Evolutionary conservation across 2,329 filamentous ascomycete species (phyloP).

Genomic region (Graphilbum fragrans): DNA sequence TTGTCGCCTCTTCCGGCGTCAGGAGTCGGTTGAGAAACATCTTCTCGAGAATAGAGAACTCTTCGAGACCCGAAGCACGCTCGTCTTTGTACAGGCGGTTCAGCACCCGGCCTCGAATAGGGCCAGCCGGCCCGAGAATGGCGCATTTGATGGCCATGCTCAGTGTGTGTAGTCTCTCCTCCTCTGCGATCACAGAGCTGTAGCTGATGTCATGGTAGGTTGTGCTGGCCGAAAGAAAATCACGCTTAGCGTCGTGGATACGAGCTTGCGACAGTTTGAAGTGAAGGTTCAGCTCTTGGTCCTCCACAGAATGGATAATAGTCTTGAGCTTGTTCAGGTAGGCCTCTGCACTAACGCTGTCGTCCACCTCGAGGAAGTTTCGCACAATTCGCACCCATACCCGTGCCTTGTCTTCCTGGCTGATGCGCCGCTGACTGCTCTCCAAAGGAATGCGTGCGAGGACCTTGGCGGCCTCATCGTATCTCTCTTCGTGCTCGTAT

Average conservation of each 20-base stretch:
- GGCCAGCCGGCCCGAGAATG: conserved; percentile 83
- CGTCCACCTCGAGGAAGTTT: conserved; percentile 88
- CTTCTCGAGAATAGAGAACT: conserved; percentile 88
- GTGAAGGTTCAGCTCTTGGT: conserved; percentile 65
- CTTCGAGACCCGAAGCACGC: conserved; percentile 58
- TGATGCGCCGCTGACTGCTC: conserved; percentile 72
- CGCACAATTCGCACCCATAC: conserved; percentile 92
- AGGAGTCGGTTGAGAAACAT: conserved; percentile 90
- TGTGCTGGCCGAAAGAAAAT: conserved; percentile 77
- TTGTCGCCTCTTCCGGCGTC: conserved; percentile 66
- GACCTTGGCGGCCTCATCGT: conserved; percentile 60
- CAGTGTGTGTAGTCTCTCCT: conserved; percentile 75
- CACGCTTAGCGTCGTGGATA: conserved; percentile 80
- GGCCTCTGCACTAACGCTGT: conserved; percentile 70
- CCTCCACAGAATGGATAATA: conserved; percentile 65
- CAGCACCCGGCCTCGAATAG: conserved; percentile 66
- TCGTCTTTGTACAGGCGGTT: conserved; percentile 91
- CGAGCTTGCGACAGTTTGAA: conserved; percentile 88
- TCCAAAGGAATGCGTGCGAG: conserved; percentile 82
- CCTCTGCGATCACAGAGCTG: conserved; percentile 65
- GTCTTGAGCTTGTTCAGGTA: conserved; percentile 95
- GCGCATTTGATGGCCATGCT: conserved; percentile 84
- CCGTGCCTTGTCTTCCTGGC: conserved; percentile 67
- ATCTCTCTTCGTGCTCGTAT: conserved; percentile 75
- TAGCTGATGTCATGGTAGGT: conserved; percentile 84